Evolutionary conservation across 257 asterid species (phyloP).

Genomic region (Penstemon barbatus): DNA sequence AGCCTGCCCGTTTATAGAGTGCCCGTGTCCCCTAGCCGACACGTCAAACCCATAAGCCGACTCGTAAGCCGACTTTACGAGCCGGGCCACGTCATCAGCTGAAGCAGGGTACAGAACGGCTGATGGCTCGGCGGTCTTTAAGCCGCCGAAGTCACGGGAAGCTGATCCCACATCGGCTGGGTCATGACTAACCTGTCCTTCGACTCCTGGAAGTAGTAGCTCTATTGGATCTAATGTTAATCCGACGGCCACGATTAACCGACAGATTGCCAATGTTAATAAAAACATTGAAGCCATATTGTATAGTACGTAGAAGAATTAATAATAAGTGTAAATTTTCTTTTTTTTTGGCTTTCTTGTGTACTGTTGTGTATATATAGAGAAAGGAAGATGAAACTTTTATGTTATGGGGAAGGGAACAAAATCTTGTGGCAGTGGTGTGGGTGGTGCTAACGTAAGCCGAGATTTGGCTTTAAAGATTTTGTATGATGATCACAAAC

Average conservation of each 20-base stretch:
- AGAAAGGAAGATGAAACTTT: not conserved
- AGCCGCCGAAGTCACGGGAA: constrained; percentile 61
- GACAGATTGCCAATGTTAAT: constrained; percentile 55
- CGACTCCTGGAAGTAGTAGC: constrained; percentile 37
- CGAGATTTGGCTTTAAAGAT: constrained; percentile 56
- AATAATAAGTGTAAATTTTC: too few relatives aligned
- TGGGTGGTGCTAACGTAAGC: constrained; percentile 50
- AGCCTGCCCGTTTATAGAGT: constrained; percentile 82
- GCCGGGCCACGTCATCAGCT: constrained; percentile 55
- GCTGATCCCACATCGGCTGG: constrained; percentile 47
- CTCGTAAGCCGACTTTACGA: constrained; percentile 56
- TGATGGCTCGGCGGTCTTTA: constrained; percentile 45
- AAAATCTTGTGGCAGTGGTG: constrained; percentile 38
- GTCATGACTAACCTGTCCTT: constrained; percentile 53
- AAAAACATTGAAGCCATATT: constrained; percentile 50
- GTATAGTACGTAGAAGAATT: not conserved
- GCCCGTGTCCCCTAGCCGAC: constrained; percentile 85
- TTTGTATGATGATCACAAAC: constrained; percentile 36
- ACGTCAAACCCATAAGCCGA: constrained; percentile 54
- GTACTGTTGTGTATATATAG: constrained; percentile 15
- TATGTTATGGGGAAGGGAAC: constrained; percentile 22
- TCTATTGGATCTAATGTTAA: constrained; percentile 54
- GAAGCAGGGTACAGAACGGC: constrained; percentile 64
- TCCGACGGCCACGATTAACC: constrained; percentile 64
- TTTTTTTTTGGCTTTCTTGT: not conserved